Conservation (phyloP, 2,329 filamentous ascomycete species). For the Orbilia quercus region DNA sequence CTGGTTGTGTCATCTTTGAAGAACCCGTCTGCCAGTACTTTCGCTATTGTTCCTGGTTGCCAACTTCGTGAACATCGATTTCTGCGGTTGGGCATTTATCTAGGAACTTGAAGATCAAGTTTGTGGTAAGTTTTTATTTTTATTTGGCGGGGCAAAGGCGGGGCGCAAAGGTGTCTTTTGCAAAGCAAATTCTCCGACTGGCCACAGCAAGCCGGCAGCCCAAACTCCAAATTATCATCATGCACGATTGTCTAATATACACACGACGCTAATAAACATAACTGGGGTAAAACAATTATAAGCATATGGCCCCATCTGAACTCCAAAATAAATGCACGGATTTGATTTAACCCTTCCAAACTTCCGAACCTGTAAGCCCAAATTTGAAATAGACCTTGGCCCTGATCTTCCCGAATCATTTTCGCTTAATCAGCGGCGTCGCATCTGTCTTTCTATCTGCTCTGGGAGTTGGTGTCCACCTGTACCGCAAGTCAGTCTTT, state of each 20-base stretch:
- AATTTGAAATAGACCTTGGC: background rate
- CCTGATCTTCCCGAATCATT: background rate
- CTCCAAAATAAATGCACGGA: conserved; percentile 14
- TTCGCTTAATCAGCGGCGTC: conserved; percentile 45
- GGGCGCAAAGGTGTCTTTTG: conserved; percentile 25
- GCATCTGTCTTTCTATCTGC: conserved; percentile 48
- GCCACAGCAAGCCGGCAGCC: background rate
- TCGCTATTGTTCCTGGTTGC: too few species aligned
- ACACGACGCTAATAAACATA: conserved; percentile 9
- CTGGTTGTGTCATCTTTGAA: conserved; percentile 48
- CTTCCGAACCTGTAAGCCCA: background rate
- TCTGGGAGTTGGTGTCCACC: conserved; percentile 58
- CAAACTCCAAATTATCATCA: background rate
- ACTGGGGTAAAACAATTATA: background rate
- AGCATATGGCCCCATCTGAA: conserved; percentile 2
- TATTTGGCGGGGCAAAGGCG: conserved; percentile 41
- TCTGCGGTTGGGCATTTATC: background rate
- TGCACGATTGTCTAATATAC: conserved; percentile 20
- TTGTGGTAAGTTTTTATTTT: background rate
- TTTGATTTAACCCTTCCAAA: background rate
- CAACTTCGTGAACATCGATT: background rate
- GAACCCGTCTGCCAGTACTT: background rate
- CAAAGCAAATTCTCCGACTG: conserved; percentile 42
- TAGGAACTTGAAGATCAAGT: too few species aligned
- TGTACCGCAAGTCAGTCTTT: conserved; percentile 41